phyloP scores from a whole-genome alignment of 1,139 yeast genomes.

The Taphrina flavorubra region DNA sequence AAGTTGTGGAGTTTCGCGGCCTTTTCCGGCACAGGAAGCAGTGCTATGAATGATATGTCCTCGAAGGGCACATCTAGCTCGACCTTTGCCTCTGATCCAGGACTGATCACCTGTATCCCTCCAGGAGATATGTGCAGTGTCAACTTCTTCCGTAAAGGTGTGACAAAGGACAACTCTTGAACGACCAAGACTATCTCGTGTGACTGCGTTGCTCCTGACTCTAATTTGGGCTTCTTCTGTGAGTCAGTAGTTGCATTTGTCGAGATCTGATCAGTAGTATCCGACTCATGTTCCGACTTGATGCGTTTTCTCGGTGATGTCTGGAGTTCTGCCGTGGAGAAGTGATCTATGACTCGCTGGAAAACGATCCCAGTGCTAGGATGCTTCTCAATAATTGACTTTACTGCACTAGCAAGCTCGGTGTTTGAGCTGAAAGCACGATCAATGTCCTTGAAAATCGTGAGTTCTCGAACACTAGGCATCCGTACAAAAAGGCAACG shows the following conservation, averaged over 20 bases:
- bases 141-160: conserved; percentile 50
- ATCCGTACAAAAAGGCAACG: background rate
- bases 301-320: background rate
- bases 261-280: background rate
- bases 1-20: conserved; percentile 53
- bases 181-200: conserved; percentile 11
- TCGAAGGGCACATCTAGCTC: conserved; percentile 41
- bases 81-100: conserved; percentile 31
- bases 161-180: conserved; percentile 47
- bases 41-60: conserved; percentile 45
- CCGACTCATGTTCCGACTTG: background rate
- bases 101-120: conserved; percentile 44
- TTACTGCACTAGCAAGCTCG: conserved; percentile 2
- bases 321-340: background rate
- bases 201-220: background rate
- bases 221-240: background rate
- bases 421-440: conserved; percentile 6
- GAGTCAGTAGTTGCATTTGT: background rate
- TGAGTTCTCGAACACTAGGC: conserved; percentile 10
- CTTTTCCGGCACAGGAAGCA: conserved; percentile 52
- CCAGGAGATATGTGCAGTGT: conserved; percentile 46
- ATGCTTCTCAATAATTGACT: conserved; percentile 9
- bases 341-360: conserved; percentile 11
- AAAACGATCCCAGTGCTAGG: conserved; percentile 6
- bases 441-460: conserved; percentile 1